Base-by-base conservation (phyloP, 768 basidiomycete species). In the Aureoboletus auriporus region DNA sequence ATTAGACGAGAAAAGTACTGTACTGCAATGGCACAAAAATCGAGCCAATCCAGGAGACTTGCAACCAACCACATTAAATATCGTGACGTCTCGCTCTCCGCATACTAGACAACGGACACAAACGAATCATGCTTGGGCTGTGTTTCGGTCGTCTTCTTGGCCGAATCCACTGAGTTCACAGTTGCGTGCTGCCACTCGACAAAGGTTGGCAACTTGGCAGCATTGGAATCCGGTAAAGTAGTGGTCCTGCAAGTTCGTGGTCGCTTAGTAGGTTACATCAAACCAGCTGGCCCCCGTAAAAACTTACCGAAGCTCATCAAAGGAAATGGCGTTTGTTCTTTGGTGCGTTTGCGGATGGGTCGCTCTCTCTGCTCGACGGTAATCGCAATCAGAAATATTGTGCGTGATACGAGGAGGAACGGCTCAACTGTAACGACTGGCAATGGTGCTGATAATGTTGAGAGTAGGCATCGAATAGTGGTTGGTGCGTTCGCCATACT, bases 401-500 rank as follows among this genome's bases (percentile, higher is more conserved):
- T 8, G 9, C 23, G 9, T 11, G 10, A 30, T 2, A 33, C 33
- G 33, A 33, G 12, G 14, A 23, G 30, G 40, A 46, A 49, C 4
- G 28, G 29, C 50, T 37, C 1, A 35, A 61, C 60, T 51, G 40
- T 44, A 61, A 40, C 61, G 60, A 30, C 47, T 50, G 26, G 58
- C 46, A 9, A 60, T 26, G 9, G 47, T 55, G n/a, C 39, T 53
- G 17, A 64, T 48, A 13, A 64, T 42, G 28, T 58, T 62, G 45
- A 64, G 53, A 16, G 61, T 51, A 8, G 60, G 61, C n/a, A 49
- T 40, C 10, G 49, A 52, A 39, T 50, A 57, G 11, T 4, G 34
- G n/a, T 42, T 31, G n/a, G 59, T 36, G 16, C 46, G 47, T 57
- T 67, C 37, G 54, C 69, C 75, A 54, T 79, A 82, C 44, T 83